These are phyloP conservation scores for Viridothelium virens DNA, from an alignment of 495 filamentous ascomycete genomes.

Conservation along the genomic window DNA sequence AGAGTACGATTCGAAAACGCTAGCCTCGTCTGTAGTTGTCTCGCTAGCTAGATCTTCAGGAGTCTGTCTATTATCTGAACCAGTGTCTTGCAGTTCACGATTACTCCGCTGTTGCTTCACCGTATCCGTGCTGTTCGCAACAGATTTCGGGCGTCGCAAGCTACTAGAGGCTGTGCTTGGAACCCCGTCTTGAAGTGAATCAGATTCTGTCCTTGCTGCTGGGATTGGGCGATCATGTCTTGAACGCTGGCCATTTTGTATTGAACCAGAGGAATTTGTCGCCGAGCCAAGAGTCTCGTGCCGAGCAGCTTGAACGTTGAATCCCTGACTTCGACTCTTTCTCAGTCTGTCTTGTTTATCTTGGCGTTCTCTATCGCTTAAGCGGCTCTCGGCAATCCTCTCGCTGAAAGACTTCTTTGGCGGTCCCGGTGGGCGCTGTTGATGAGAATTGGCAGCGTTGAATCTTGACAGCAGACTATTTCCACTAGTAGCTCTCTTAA, in stretches of 20 bases:
- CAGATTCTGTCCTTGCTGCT: neutral
- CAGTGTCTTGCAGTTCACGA: neutral
- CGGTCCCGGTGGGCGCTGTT: neutral
- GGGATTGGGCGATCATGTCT: neutral
- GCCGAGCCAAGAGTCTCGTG: neutral
- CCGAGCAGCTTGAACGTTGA: conserved; percentile 43
- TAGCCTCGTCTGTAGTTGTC: neutral
- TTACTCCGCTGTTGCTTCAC: neutral
- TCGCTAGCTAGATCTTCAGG: neutral
- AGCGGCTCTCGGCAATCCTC: conserved; percentile 60
- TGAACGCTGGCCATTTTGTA: neutral
- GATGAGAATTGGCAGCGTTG: conserved; percentile 11
- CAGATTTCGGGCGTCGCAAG: neutral
- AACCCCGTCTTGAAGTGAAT: neutral
- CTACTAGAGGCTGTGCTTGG: neutral
- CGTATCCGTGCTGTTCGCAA: neutral
- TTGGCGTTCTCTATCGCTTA: conserved; percentile 47
- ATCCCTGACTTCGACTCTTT: conserved; percentile 58
- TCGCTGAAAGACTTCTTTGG: conserved; percentile 63
- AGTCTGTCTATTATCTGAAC: neutral
- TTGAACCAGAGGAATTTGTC: neutral
- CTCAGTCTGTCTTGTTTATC: conserved; percentile 49
- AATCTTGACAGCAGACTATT: neutral
- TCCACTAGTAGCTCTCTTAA: conserved; percentile 60
- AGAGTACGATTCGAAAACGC: conserved; percentile 74